These are phyloP conservation scores for Neurospora sp. DNA, from an alignment of 495 filamentous ascomycete species.

Conservation along the genomic window DNA sequence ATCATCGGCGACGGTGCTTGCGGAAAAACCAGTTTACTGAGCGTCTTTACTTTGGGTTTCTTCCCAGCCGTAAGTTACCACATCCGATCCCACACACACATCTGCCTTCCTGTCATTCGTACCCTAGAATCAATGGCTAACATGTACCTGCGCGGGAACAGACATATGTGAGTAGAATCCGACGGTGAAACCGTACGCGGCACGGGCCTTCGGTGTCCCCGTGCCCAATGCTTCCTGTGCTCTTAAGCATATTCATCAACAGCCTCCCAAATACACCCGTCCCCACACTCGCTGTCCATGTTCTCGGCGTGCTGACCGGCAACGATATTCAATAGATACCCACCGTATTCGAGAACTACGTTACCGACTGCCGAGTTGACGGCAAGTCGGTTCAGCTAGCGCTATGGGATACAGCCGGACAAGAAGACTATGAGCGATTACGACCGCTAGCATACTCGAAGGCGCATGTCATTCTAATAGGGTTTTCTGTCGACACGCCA, in stretches of 20 bases:
- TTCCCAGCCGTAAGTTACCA: slow-evolving; percentile 79
- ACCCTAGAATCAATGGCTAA: slow-evolving; percentile 5
- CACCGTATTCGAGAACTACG: slow-evolving; percentile 99
- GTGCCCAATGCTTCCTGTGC: not conserved
- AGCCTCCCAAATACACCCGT: not conserved
- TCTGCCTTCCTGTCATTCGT: not conserved
- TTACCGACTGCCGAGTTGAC: slow-evolving; percentile 97
- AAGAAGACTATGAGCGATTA: slow-evolving; percentile 96
- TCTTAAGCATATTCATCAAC: not conserved
- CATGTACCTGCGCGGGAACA: slow-evolving; percentile 17
- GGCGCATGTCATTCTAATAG: slow-evolving; percentile 95
- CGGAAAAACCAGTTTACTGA: slow-evolving; percentile 94
- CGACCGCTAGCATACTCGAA: slow-evolving; percentile 94
- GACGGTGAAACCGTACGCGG: not conserved
- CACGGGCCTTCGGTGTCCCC: not conserved
- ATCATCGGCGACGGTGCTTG: slow-evolving; percentile 99
- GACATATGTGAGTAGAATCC: slow-evolving; percentile 57
- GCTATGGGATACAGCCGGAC: slow-evolving; percentile 98
- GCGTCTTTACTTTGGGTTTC: slow-evolving; percentile 96
- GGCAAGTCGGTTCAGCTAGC: slow-evolving; percentile 96
- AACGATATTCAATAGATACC: slow-evolving; percentile 56
- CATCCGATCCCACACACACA: not conserved
- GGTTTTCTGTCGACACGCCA: slow-evolving; percentile 89
- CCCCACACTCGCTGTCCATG: not conserved
- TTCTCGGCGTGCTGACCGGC: slow-evolving; percentile 1